Evolutionary conservation across 768 basidiomycete species (phyloP), one percentile per base, ranked within the genome.

Genomic region (Chalciporus pseudorubinellus): DNA sequence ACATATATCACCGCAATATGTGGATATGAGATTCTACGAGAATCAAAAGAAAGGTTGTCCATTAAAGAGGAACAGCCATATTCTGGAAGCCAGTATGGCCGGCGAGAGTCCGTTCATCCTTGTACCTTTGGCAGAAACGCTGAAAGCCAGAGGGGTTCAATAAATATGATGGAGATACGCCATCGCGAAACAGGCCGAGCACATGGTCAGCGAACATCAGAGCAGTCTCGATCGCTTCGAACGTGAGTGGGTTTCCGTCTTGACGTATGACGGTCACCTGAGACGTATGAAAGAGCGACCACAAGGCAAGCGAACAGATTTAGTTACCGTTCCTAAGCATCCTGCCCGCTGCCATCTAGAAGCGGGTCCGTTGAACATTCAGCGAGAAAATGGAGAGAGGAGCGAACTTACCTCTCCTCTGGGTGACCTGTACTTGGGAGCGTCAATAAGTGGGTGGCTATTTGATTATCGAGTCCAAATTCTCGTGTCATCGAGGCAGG

Each of bases 121-220:
- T 65, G 44, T 63, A 65, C 22, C 53, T 44, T 20, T 52, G 47
- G 34, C 64, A 65, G 34, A 65, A 65, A 11, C 52, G 54, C 40
- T 58, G 55, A 44, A 65, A 66, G 16, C 64, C 59, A 6, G 59
- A 56, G 2, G 64, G 64, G 8, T 57, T 59, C 47, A 63, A 44
- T 4, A 52, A 36, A 6, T 41, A 26, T 7, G 56, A 50, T 1
- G 64, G 56, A 10, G 53, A 47, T 4, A 48, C 56, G 18, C 57
- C 58, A 8, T 63, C 61, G 24, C 51, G 65, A 41, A 69, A 70
- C 29, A 66, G 50, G 50, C 57, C 57, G 26, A 71, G 59, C 6
- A 70, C 44, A 44, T 62, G 53, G 55, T 73, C 69, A 28, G 67
- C 62, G 24, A 66, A 72, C 66, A 70, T 69, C 59, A 69, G 62